Evolutionary conservation across 2,329 filamentous ascomycete species (phyloP).

Genomic region (Pestalotiopsis sp.): DNA sequence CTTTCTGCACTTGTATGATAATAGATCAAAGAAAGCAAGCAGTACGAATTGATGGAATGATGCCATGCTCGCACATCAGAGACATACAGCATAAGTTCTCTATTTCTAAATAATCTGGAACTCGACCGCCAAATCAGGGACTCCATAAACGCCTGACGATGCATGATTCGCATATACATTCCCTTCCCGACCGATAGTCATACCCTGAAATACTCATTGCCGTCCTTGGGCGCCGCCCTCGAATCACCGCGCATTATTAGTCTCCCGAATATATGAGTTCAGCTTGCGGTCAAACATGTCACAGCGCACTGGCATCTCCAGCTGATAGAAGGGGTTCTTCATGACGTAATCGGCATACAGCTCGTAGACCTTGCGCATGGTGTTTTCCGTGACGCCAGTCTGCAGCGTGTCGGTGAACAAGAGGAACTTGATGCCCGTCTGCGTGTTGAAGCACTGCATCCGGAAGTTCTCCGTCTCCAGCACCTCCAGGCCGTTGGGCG

Average conservation of each 20-base stretch:
- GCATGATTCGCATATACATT: not conserved
- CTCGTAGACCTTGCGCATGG: conserved; percentile 87
- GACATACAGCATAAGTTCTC: not conserved
- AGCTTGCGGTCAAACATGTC: conserved; percentile 92
- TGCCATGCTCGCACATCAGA: not conserved
- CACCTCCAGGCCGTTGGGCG: conserved; percentile 81
- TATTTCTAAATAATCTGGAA: not conserved
- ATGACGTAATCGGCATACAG: conserved; percentile 96
- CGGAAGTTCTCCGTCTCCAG: conserved; percentile 94
- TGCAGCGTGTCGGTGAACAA: conserved; percentile 91
- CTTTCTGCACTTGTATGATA: conserved; percentile 16
- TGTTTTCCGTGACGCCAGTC: conserved; percentile 76
- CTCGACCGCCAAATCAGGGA: not conserved
- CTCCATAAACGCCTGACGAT: not conserved
- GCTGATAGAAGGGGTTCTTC: conserved; percentile 98
- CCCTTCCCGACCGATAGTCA: not conserved
- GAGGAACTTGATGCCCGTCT: conserved; percentile 94
- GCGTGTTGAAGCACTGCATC: conserved; percentile 91
- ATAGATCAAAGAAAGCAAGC: conserved; percentile 10
- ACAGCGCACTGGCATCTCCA: conserved; percentile 96
- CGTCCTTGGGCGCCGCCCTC: not conserved
- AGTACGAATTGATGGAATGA: not conserved
- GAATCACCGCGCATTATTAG: conserved; percentile 60
- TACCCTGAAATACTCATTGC: not conserved
- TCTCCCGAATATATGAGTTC: conserved; percentile 75